Evolutionary conservation across 495 filamentous ascomycete genomes (phyloP), one percentile per base, ranked within the genome.

Genomic region (Hyphodiscus hymeniophilus): DNA sequence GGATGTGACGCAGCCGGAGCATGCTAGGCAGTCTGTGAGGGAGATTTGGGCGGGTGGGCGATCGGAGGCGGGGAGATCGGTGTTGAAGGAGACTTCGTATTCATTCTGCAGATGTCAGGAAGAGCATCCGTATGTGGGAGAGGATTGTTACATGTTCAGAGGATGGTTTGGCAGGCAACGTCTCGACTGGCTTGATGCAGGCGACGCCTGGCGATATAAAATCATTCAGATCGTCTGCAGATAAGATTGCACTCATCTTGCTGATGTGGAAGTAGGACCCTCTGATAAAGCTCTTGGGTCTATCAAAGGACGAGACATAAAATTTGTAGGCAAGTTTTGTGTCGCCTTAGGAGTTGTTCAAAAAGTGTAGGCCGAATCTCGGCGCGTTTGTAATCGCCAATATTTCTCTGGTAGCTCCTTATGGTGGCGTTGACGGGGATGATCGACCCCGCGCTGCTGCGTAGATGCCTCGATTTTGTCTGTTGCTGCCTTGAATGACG

Each of bases 131-230:
- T 47, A 17, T n/a, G n/a, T 12, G 3, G 28, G 31, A 31, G 33
- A 13, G 24, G 22, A 24, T n/a, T 24, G 7, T n/a, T 42, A 50
- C 50, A 47, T 39, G 40, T 33, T 28, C 48, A 26, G 21, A 26
- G 1, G 16, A 13, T 40, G 43, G 34, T 56, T 52, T 38, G 50
- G 52, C 16, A 50, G 89, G 91, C 11, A 97, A 75, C 1, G 87
- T 88, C 63, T 98, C 92, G 54, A 98, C 78, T 16, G 92, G 92
- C 60, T 98, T 98, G 65, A 98, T 96, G 66, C 92, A 98, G 30
- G 92, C 92, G 50, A 98, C 88, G 30, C 92, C 92, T 6, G 92
- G 92, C 24, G 84, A 89, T 60, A 98, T 98, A 70, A 98, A 98
- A 72, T 98, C 92, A 70, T 98, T 98, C 51, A 98, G 73, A 64